phyloP scores from a whole-genome alignment of 257 asterid genomes.

The Nicotiana tabacum region DNA sequence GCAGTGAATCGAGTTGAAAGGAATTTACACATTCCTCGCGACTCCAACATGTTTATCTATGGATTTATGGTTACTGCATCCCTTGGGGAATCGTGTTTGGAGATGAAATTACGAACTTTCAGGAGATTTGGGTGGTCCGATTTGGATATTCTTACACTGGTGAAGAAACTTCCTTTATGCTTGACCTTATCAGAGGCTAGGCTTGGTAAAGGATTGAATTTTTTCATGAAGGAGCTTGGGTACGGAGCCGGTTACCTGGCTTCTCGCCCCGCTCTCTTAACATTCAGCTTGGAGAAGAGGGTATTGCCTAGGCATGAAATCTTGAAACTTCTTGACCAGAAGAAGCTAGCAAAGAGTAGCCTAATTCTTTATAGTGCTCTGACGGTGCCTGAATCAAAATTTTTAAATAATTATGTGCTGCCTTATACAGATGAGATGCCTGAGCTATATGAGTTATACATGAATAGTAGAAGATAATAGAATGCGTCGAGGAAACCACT shows the following conservation, averaged over 20 bases:
- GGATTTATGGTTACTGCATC: not conserved
- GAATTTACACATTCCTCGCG: not conserved
- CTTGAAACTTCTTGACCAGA: conserved; percentile 8
- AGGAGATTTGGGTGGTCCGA: conserved; percentile 16
- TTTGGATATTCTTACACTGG: not conserved
- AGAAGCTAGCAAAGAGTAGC: not conserved
- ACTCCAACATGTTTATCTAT: conserved; percentile 13
- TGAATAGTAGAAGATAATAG: not conserved
- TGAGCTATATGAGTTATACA: not conserved
- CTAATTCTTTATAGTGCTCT: not conserved
- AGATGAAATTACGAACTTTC: not conserved
- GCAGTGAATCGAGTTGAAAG: not conserved
- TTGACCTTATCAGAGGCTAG: not conserved
- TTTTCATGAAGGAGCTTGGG: conserved; percentile 9
- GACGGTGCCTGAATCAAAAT: not conserved
- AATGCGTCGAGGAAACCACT: not conserved
- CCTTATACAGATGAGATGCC: conserved; percentile 12
- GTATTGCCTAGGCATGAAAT: conserved; percentile 9
- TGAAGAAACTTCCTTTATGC: not conserved
- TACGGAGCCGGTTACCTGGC: conserved; percentile 6
- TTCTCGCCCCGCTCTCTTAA: not conserved
- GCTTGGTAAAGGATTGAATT: conserved; percentile 2
- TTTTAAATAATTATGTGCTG: not conserved
- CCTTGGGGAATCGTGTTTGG: not conserved
- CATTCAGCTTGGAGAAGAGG: conserved; percentile 13